phyloP scores from a whole-genome alignment of 208 protist genomes.

The Trypanosoma mega region DNA sequence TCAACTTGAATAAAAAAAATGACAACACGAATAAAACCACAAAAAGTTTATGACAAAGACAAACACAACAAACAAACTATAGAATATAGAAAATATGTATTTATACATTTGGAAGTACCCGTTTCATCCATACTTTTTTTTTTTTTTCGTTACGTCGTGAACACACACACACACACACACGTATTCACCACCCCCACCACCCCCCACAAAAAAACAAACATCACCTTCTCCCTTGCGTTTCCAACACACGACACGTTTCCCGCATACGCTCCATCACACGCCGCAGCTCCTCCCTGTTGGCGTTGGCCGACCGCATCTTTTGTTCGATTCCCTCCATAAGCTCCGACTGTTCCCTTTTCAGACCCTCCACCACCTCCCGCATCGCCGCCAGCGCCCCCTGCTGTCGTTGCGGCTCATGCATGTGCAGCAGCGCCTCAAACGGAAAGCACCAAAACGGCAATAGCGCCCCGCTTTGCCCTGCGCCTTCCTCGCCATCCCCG shows the following conservation, averaged over 20 bases:
- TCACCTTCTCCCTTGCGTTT: conserved; percentile 6
- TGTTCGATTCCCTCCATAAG: conserved; percentile 36
- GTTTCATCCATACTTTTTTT: no score
- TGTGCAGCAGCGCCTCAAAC: conserved; percentile 28
- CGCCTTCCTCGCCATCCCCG: not conserved
- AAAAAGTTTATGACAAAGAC: not conserved
- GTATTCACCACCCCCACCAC: no score
- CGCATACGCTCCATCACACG: conserved; percentile 33
- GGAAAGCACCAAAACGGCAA: conserved; percentile 29
- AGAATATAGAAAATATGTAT: conserved; percentile 13
- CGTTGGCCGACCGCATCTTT: conserved; percentile 30
- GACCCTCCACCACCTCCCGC: conserved; percentile 27
- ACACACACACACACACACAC: no score
- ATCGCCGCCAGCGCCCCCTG: conserved; percentile 27
- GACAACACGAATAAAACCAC: no score
- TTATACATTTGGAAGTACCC: conserved; percentile 8
- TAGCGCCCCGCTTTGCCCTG: not conserved
- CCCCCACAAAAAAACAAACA: not conserved
- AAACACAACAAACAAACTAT: conserved; percentile 13
- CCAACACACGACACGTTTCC: conserved; percentile 33
- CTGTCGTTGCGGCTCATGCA: conserved; percentile 19
- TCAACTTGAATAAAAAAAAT: no score
- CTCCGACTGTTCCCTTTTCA: conserved; percentile 52
- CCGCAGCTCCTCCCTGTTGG: conserved; percentile 34
- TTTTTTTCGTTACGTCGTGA: no score